Evolutionary conservation across 2,329 filamentous ascomycete species (phyloP), one percentile per base, ranked within the genome.

Genomic region (Stylonectria norvegica): DNA sequence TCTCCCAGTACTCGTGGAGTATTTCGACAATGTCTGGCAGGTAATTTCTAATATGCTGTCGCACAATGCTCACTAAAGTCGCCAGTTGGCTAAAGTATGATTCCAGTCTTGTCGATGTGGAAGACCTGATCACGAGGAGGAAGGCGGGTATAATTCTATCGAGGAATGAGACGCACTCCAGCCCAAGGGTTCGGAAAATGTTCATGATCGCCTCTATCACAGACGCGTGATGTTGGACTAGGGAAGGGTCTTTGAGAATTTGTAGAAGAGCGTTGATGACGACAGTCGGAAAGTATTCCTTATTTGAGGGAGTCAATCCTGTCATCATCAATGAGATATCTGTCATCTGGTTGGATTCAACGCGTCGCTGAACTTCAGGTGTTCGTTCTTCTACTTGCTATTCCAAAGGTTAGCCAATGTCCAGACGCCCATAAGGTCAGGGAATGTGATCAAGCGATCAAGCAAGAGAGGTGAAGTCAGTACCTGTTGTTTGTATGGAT

Each of bases 301-400:
- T 95, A 58, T 88, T 95, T 0, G 91, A 97, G 0, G 93, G 94
- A 1, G 90, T 97, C 28, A 96, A 74, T 11, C 94, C 93, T 29
- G 88, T 89, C 91, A 98, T 98, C 75, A 98, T 97, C 20, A 98
- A 75, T 4, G 90, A 93, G 32, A 98, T 94, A 64, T 98, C 93
- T 0, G 91, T 95, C 55, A 95, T 70, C 42, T 81, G 79, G 28
- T 76, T 79, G 1, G 74, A 73, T 51, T 84, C 81, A 27, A 73
- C 72, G 15, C 75, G 76, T 19, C 76, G 78, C 57, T 93, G 86
- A 49, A 85, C 79, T 59, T 96, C 91, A 0, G 89, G 89, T 2
- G 83, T 86, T 48, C 84, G 82, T 63, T 97, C 91, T 61, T 94
- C 87, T 37, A 95, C 89, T 70, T 95, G 87, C 68, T 58, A 36